These are phyloP conservation scores for Diaporthe batatas DNA, from an alignment of 2,329 filamentous ascomycete genomes.

Conservation along the genomic window DNA sequence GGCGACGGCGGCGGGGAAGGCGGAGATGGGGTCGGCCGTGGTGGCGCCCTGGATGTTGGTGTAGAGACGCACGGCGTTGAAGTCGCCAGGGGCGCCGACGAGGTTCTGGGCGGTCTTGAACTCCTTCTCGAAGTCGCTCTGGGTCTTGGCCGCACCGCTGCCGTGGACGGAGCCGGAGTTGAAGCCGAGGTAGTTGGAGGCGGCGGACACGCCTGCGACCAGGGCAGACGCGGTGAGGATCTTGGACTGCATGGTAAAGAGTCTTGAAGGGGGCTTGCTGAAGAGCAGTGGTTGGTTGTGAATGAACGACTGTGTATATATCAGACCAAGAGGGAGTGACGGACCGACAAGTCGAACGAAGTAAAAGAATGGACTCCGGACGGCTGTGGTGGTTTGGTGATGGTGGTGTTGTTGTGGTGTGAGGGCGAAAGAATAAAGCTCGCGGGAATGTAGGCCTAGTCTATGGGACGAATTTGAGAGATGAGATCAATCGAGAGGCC, in stretches of 20 bases:
- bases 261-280: neutral
- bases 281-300: neutral
- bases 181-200: slow-evolving; percentile 70
- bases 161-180: slow-evolving; percentile 78
- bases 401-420: slow-evolving; percentile 4
- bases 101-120: slow-evolving; percentile 76
- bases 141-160: slow-evolving; percentile 69
- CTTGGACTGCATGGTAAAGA: slow-evolving; percentile 38
- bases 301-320: slow-evolving; percentile 23
- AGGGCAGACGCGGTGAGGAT: slow-evolving; percentile 33
- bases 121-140: slow-evolving; percentile 77
- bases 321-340: neutral
- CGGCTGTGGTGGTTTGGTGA: slow-evolving; percentile 20
- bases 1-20: slow-evolving; percentile 85
- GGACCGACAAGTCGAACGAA: slow-evolving; percentile 27
- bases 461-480: slow-evolving; percentile 14
- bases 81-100: slow-evolving; percentile 70
- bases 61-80: slow-evolving; percentile 80
- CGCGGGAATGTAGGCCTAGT: neutral
- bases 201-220: slow-evolving; percentile 43
- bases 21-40: slow-evolving; percentile 73
- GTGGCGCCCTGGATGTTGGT: slow-evolving; percentile 80
- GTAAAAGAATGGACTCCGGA: slow-evolving; percentile 37
- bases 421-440: slow-evolving; percentile 7
- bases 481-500: slow-evolving; percentile 14